These are phyloP conservation scores for Cladosporium sp. DNA, from an alignment of 2,329 filamentous ascomycete genomes.

Conservation along the genomic window DNA sequence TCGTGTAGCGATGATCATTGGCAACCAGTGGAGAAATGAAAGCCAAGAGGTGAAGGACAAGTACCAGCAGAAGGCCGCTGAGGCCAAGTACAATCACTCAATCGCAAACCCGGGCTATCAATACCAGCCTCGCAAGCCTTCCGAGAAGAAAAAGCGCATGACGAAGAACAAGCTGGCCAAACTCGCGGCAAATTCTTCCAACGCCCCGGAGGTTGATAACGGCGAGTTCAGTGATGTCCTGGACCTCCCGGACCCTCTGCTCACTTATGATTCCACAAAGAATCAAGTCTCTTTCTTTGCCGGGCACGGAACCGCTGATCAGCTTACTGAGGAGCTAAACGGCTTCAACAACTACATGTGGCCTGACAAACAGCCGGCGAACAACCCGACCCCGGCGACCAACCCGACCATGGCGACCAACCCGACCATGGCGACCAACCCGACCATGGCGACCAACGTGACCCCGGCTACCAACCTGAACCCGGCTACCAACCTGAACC, in stretches of 20 bases:
- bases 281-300: not conserved
- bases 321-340: not conserved
- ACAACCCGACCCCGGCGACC: too few species aligned
- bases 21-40: slow-evolving; percentile 38
- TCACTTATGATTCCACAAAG: not conserved
- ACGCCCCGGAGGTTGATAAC: not conserved
- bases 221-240: not conserved
- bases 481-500: too few species aligned
- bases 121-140: slow-evolving; percentile 42
- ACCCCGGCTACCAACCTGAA: too few species aligned
- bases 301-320: not conserved
- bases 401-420: too few species aligned
- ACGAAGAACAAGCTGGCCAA: slow-evolving; percentile 31
- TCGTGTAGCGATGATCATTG: slow-evolving; percentile 34
- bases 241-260: not conserved
- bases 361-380: not conserved
- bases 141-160: slow-evolving; percentile 41
- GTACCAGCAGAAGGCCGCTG: slow-evolving; percentile 35
- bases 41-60: slow-evolving; percentile 30
- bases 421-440: too few species aligned
- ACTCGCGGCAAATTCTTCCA: slow-evolving; percentile 11
- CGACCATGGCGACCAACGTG: too few species aligned
- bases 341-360: not conserved
- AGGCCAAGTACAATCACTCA: slow-evolving; percentile 36
- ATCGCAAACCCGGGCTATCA: slow-evolving; percentile 39